Percentiles rank a stretch among this genome's conserved stretches.
Conservation (phyloP, 2,329 filamentous ascomycete species). For the Fusarium acutatum region DNA sequence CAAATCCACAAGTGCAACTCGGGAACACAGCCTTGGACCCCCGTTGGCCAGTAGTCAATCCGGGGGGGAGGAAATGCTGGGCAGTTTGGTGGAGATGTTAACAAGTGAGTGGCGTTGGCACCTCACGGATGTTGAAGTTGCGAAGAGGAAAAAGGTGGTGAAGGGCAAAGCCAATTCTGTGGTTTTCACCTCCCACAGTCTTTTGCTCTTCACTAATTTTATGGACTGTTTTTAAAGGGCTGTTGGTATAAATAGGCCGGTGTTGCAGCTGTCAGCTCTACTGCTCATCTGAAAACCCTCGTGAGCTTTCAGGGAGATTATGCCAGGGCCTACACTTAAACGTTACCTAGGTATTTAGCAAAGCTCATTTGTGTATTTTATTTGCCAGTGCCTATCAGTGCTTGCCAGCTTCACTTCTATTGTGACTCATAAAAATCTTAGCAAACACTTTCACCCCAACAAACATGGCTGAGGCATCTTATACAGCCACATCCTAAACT, state of each 20-base stretch:
- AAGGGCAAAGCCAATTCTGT: neutral
- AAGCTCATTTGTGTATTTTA: neutral
- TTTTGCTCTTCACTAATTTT: neutral
- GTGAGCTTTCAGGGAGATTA: neutral
- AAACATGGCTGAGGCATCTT: neutral
- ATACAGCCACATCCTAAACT: neutral
- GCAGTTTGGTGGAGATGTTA: neutral
- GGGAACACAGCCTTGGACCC: neutral
- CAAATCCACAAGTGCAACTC: neutral
- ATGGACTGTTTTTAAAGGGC: neutral
- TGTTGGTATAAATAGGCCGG: neutral
- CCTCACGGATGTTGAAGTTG: neutral
- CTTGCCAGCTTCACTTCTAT: neutral
- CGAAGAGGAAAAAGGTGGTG: neutral
- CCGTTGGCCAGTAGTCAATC: neutral
- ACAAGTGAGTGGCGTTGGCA: neutral
- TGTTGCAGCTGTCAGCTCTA: neutral
- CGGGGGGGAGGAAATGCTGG: neutral
- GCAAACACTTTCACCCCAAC: neutral
- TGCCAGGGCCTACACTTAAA: neutral
- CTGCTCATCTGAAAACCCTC: neutral
- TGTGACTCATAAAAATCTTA: neutral
- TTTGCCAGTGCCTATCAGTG: neutral
- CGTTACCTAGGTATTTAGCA: neutral
- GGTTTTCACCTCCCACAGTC: neutral